Base-by-base conservation (phyloP, 371 early-diverging fungal genomes). In the Aphelidium insulamus region DNA sequence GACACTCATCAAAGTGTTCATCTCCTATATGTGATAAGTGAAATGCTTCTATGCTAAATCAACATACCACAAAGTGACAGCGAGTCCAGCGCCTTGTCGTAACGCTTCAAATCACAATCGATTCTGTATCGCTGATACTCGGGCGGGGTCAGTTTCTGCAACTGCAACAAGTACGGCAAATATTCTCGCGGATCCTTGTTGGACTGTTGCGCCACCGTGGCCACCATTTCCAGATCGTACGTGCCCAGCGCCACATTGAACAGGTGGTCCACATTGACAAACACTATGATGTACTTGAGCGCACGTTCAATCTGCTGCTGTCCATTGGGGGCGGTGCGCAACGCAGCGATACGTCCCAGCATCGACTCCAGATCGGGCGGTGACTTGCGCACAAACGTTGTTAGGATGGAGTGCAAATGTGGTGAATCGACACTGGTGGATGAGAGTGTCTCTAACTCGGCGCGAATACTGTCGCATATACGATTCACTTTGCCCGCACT, bases 171-270 rank as follows among this genome's bases (percentile, higher is more conserved):
- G 53, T 84, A 84, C 1, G 87, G 76, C 30, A 91, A 47, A 38
- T 91, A 91, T 55, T 94, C 95, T 18, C 84, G 61, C 14, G 94
- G 94, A 62, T 94, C 94, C 60, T 68, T 84, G 40, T 91, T 87
- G 12, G 85, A 78, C 44, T 79, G 77, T 48, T 90, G 88, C 10
- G 90, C 92, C 14, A 91, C 87, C 75, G 85, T 71, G 23, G 91
- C 47, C 5, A 84, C 87, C 33, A 94, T 57, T 10, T 68, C 53
- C 45, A 91, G 79, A 41, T 94, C 84, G 42, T 94, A 94, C 69
- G 84, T 70, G 15, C 87, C 88, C 39, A 94, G 54, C 1, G 91
- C 91, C 2, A 84, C 80, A 44, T 88, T 66, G 41, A 80, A 92
- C 5, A 92, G 61, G 8, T 57, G 55, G 37, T 85, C 75, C 30